These are phyloP conservation scores for Avena insularis DNA, from an alignment of 176 grass and related monocot genomes.

Conservation along the genomic window DNA sequence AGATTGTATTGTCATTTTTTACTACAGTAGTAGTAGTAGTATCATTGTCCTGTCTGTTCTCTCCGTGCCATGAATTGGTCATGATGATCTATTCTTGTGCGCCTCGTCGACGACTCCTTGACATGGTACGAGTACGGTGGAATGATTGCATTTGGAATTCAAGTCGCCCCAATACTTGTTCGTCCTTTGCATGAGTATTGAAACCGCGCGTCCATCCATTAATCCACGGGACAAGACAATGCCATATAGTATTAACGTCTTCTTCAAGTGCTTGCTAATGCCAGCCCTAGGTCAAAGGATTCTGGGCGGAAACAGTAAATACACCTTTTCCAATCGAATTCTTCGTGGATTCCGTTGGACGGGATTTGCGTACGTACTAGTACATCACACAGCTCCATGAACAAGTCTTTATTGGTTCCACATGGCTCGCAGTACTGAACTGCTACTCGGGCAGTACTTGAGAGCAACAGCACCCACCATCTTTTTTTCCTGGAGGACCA, in stretches of 20 bases:
- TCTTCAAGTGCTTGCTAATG: not conserved
- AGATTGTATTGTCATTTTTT: not conserved
- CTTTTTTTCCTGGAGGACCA: too few relatives aligned
- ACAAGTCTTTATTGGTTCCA: not conserved
- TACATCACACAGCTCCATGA: not conserved
- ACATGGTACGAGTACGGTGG: not conserved
- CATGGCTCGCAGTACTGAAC: not conserved
- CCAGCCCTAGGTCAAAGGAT: not conserved
- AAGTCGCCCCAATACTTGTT: not conserved
- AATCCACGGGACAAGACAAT: not conserved
- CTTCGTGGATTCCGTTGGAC: not conserved
- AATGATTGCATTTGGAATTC: not conserved
- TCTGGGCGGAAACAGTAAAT: not conserved
- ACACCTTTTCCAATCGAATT: not conserved
- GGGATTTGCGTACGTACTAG: not conserved
- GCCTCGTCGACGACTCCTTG: not conserved
- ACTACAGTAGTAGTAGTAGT: not conserved
- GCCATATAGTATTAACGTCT: slow-evolving; percentile 22
- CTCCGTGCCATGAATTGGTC: not conserved
- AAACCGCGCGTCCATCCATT: not conserved
- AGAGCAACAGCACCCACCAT: not conserved
- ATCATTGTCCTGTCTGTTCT: not conserved
- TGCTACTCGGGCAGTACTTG: not conserved
- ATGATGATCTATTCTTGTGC: not conserved
- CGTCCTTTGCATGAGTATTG: slow-evolving; percentile 13